phyloP scores from a whole-genome alignment of 2,329 filamentous ascomycete genomes.

The Cylindrodendrum hubeiense region DNA sequence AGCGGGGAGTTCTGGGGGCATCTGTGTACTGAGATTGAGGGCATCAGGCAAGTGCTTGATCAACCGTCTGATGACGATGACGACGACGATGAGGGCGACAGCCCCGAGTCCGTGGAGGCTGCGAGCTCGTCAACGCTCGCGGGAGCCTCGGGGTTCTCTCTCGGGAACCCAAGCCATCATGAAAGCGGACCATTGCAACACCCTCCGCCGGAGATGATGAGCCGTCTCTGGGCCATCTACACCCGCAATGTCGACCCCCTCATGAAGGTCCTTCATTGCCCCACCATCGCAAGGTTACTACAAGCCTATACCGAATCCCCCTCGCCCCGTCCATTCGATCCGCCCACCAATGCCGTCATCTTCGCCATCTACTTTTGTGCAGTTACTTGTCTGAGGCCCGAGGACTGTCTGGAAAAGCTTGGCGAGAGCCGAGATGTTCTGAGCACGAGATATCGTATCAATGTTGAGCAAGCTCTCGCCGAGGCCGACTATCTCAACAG shows the following conservation, averaged over 20 bases:
- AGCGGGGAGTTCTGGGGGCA: conserved; percentile 59
- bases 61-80: conserved; percentile 56
- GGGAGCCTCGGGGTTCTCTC: conserved; percentile 44
- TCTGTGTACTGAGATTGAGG: conserved; percentile 58
- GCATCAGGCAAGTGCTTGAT: conserved; percentile 58
- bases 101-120: conserved; percentile 44
- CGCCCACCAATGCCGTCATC: conserved; percentile 51
- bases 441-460: conserved; percentile 46
- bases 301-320: conserved; percentile 43
- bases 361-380: conserved; percentile 60
- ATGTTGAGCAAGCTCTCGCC: conserved; percentile 54
- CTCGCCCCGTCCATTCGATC: conserved; percentile 28
- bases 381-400: conserved; percentile 49
- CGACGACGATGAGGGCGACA: conserved; percentile 49
- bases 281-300: conserved; percentile 49
- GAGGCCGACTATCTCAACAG: conserved; percentile 59
- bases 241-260: conserved; percentile 57
- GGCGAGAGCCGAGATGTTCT: conserved; percentile 51
- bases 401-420: conserved; percentile 48
- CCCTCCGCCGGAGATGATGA: conserved; percentile 53
- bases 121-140: conserved; percentile 33
- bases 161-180: conserved; percentile 43
- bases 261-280: conserved; percentile 59
- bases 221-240: conserved; percentile 51
- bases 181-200: conserved; percentile 44